Conservation (phyloP, 176 grass and related monocot genomes). For the Thalia dealbata region DNA sequence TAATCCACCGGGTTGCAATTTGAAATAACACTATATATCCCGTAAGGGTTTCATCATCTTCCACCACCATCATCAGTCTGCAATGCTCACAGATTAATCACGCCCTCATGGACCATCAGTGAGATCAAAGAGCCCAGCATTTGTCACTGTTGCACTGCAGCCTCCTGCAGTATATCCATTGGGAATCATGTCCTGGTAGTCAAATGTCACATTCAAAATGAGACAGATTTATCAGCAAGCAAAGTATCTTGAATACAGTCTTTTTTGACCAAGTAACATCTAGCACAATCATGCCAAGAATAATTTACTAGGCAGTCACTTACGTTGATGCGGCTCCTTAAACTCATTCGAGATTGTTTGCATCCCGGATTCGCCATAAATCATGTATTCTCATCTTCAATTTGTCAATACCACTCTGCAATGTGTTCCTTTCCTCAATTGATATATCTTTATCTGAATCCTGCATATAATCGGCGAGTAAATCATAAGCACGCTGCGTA, state of each 20-base stretch:
- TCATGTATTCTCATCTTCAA: not conserved
- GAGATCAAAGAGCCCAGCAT: not conserved
- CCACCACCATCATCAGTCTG: too few species aligned
- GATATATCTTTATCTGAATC: conserved; percentile 11
- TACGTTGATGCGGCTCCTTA: not conserved
- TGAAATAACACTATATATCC: too few species aligned
- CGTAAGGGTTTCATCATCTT: too few species aligned
- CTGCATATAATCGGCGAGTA: not conserved
- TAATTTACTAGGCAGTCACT: not conserved
- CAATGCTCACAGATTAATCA: too few species aligned
- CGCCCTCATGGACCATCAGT: too few species aligned
- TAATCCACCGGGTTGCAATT: too few species aligned
- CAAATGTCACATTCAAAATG: not conserved
- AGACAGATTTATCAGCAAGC: not conserved
- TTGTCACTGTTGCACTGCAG: too few species aligned
- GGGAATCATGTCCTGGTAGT: not conserved
- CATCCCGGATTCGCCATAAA: not conserved
- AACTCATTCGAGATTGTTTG: not conserved
- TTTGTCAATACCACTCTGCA: conserved; percentile 1
- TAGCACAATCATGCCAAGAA: not conserved
- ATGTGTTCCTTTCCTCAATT: not conserved
- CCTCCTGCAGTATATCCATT: not conserved
- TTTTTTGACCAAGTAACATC: not conserved
- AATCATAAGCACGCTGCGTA: not conserved
- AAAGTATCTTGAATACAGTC: not conserved